Evolutionary conservation across 495 filamentous ascomycete species (phyloP).

Genomic region (Xylaria telfairii): DNA sequence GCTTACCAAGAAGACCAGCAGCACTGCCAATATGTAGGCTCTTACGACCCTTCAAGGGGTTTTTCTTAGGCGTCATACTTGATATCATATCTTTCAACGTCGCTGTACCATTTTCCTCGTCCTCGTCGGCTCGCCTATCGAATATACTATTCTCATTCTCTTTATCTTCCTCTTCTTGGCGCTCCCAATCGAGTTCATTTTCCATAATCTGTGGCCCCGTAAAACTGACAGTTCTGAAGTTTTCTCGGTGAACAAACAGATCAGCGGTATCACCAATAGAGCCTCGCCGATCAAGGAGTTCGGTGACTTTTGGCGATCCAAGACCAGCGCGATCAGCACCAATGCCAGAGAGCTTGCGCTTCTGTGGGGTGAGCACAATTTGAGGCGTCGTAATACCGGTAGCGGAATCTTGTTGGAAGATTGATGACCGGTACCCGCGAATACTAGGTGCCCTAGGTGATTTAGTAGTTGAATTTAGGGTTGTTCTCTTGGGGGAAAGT

Average conservation of each 20-base stretch:
- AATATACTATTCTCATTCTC: constrained; percentile 64
- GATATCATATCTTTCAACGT: constrained; percentile 77
- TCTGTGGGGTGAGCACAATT: constrained; percentile 69
- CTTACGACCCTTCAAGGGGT: constrained; percentile 69
- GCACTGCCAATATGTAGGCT: constrained; percentile 79
- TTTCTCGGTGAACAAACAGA: constrained; percentile 61
- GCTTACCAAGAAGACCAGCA: constrained; percentile 74
- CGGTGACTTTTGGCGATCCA: constrained; percentile 78
- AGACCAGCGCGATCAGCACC: constrained; percentile 77
- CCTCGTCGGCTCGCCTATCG: constrained; percentile 54
- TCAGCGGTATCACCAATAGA: constrained; percentile 72
- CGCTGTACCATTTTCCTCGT: constrained; percentile 61
- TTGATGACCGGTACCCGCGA: constrained; percentile 40
- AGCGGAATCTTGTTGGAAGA: constrained; percentile 64
- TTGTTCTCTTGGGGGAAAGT: constrained; percentile 30
- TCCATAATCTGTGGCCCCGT: constrained; percentile 71
- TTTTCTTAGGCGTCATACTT: constrained; percentile 78
- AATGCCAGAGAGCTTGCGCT: constrained; percentile 69
- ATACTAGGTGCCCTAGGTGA: constrained; percentile 34
- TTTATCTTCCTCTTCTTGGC: constrained; percentile 65
- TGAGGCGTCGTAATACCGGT: constrained; percentile 67
- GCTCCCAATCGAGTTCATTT: constrained; percentile 71
- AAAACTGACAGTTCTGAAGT: constrained; percentile 61
- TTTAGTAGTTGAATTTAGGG: not conserved
- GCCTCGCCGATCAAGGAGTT: constrained; percentile 72